Evolutionary conservation across 129 eudicot species (phyloP), one percentile per base, ranked within the genome.

Genomic region (Kitagawia praeruptora): DNA sequence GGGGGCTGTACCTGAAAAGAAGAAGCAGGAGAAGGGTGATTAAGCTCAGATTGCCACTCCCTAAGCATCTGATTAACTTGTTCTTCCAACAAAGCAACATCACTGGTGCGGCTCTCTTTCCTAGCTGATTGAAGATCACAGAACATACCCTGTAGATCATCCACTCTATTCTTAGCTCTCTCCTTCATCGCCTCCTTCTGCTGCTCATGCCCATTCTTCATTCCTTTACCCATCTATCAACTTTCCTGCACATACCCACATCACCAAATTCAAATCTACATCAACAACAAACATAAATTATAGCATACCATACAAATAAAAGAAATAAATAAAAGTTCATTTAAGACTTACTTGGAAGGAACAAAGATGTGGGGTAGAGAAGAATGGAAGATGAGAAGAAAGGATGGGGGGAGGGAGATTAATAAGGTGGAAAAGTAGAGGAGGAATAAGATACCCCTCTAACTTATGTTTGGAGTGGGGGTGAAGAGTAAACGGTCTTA

Each of bases 41-140:
- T 92, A 77, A 95, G 96, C 80, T 95, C 99, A 80, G 89, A 78
- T 82, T 95, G 90, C 97, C 96, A 95, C 83, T 95, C 99, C 4
- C 91, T 88, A 19, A 95, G 96, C 91, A 92, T 86, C 87, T 92
- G 97, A 83, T 92, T 89, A 66, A 95, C 96, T 78, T 95, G 97
- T 84, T 95, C 97, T 83, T 95, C 99, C 25, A 92, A 89, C 67
- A 95, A 88, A 39, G 84, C 89, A 14, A 84, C 96, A 82, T 95
- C 98, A 13, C 51, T 80, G 2, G 89, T 49, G 16, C 98, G 96
- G 84, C 96, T 95, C 81, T 95, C 98, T 86, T 90, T 92, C 84
- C 98, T 81, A 8, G 97, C 97, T 1, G 90, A 86, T 78, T 95
- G 99, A 79, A 95, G 94, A 90, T 87, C 91, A 18, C 84, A 81